These are phyloP conservation scores for Mycena kentingensis DNA, from an alignment of 768 basidiomycete species.

Conservation along the genomic window DNA sequence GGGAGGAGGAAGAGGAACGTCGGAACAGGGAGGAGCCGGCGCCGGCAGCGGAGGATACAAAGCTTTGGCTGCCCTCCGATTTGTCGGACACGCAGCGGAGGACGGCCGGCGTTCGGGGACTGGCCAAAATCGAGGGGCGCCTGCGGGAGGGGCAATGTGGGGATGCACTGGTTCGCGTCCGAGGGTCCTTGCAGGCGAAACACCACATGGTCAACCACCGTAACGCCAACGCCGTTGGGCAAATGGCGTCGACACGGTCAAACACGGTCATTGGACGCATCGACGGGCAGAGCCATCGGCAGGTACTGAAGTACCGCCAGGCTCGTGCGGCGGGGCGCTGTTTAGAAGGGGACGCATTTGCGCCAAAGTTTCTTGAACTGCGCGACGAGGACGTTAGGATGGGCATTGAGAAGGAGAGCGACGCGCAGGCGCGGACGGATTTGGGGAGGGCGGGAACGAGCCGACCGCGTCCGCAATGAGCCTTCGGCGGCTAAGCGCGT, in stretches of 20 bases:
- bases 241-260: not conserved
- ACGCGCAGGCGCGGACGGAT: not conserved
- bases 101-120: not conserved
- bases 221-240: not conserved
- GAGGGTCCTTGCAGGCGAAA: not conserved
- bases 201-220: not conserved
- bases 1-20: constrained; percentile 3
- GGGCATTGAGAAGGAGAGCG: not conserved
- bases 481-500: not conserved
- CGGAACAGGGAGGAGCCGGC: not conserved
- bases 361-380: not conserved
- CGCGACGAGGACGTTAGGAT: not conserved
- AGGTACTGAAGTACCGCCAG: not conserved
- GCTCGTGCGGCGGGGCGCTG: not conserved
- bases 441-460: not conserved
- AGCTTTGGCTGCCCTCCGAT: constrained; percentile 5
- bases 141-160: not conserved
- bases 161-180: not conserved
- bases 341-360: not conserved
- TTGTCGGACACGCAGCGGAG: not conserved
- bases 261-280: not conserved
- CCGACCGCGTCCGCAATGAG: not conserved
- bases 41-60: not conserved
- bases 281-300: not conserved
- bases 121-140: not conserved